Evolutionary conservation across 768 basidiomycete species (phyloP).

Genomic region (Boletus pseudopeckii): DNA sequence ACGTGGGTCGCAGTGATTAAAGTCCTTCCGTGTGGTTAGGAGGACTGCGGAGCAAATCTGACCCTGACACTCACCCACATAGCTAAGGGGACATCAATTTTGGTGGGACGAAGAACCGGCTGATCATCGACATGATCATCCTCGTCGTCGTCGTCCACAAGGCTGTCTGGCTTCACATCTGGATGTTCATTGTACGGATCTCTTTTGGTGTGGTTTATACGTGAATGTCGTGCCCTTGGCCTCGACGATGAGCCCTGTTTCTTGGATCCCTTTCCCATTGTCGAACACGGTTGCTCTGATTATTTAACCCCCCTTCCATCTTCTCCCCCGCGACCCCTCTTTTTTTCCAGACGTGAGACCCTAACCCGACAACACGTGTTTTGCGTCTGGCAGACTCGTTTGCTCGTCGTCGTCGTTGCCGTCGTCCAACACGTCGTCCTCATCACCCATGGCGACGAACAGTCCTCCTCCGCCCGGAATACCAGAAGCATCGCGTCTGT

Average conservation of each 20-base stretch:
- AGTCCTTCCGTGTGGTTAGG: constrained; percentile 57
- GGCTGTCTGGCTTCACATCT: not conserved
- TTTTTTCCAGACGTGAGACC: constrained; percentile 9
- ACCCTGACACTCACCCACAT: constrained; percentile 79
- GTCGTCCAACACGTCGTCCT: constrained; percentile 26
- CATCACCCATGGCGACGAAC: constrained; percentile 27
- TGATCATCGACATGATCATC: not conserved
- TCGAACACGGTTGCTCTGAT: too few species aligned
- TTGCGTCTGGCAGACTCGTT: constrained; percentile 15
- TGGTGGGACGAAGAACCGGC: not conserved
- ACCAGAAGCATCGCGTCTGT: constrained; percentile 59
- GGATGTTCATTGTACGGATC: not conserved
- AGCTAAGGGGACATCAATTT: constrained; percentile 68
- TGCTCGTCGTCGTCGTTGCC: constrained; percentile 20
- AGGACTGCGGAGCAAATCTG: not conserved
- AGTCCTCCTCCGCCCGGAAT: constrained; percentile 29
- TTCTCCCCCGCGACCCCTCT: not conserved
- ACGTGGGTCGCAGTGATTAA: constrained; percentile 95
- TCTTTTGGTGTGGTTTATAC: not conserved
- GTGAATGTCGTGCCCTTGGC: not conserved
- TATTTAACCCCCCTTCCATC: not conserved
- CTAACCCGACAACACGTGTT: constrained; percentile 33
- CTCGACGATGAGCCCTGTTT: not conserved
- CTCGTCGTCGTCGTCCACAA: not conserved
- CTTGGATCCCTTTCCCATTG: constrained; percentile 7